A percentile compares a stretch with the other conserved stretches of the same genome.
These are phyloP conservation scores for Xanthoceras sorbifolium DNA, from an alignment of 345 rosid species.

Conservation along the genomic window DNA sequence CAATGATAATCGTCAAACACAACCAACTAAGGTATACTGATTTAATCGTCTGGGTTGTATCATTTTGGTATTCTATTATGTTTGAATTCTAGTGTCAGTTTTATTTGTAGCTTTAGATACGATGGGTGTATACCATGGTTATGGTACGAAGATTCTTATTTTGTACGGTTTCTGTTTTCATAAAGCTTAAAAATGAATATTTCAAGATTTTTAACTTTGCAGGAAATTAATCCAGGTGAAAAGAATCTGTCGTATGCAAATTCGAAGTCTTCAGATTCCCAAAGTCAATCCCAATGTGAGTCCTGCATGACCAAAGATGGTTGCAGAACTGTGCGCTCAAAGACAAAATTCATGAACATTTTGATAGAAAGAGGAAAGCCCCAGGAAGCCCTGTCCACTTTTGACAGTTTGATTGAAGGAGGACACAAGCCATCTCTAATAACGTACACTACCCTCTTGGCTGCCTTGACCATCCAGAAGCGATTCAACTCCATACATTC, in stretches of 20 bases:
- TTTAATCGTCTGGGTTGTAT: slow-evolving; percentile 1
- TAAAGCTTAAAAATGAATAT: background rate
- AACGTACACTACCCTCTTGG: slow-evolving; percentile 61
- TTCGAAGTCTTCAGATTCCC: slow-evolving; percentile 18
- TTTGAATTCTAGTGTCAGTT: background rate
- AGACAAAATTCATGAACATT: slow-evolving; percentile 57
- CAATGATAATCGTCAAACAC: slow-evolving; percentile 11
- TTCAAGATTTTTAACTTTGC: background rate
- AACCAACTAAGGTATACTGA: slow-evolving; percentile 24
- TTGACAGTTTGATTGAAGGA: slow-evolving; percentile 44
- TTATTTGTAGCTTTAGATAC: background rate
- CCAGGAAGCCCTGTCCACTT: slow-evolving; percentile 47
- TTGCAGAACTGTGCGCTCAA: slow-evolving; percentile 57
- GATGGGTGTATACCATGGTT: background rate
- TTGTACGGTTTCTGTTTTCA: background rate
- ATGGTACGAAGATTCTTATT: background rate
- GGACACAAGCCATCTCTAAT: slow-evolving; percentile 58
- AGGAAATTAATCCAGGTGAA: slow-evolving; percentile 25
- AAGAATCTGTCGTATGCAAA: slow-evolving; percentile 10
- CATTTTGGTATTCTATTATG: background rate
- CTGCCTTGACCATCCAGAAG: slow-evolving; percentile 59
- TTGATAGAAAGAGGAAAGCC: slow-evolving; percentile 58
- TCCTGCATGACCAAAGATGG: slow-evolving; percentile 41
- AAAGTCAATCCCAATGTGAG: slow-evolving; percentile 25
- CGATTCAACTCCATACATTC: slow-evolving; percentile 45